Evolutionary conservation across 345 rosid genomes (phyloP), one percentile per base, ranked within the genome.

Genomic region (Boechera divaricarpa): DNA sequence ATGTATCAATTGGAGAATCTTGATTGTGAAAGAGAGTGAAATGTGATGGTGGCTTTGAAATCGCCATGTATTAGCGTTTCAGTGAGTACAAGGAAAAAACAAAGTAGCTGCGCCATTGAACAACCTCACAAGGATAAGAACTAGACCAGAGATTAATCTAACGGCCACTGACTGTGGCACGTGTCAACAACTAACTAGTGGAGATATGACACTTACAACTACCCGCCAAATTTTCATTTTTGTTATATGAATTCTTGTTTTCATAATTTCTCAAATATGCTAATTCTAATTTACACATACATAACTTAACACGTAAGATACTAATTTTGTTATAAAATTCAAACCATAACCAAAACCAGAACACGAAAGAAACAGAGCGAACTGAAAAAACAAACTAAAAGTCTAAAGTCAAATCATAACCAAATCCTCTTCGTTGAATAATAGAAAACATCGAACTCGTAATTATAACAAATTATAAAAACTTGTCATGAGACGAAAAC

Each of bases 21-120:
- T 41, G 67, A 59, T 58, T 57, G 38, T 32, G 3, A 10, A 65
- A 52, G 12, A 32, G 28, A 38, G 18, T 66, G 15, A 59, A 41
- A 49, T 66, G 56, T 53, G 29, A 55, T 32, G 61, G 72, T 71
- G 77, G 61, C 68, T 71, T 71, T 49, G 67, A 77, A 15, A 77
- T 16, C 3, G 81, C 67, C 81, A 71, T 77, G 45, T 26, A 55
- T 48, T 10, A 1, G 29, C 15, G 49, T 58, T 77, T 77, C 67
- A 70, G 56, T 44, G 44, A 77, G 21, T 58, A 66, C 35, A 71
- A 18, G 33, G 13, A 58, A 44, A 6, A 44, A 16, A 16, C 16
- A 18, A 36, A 35, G 42, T 33, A 59, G 44, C 45, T 36, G 29
- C 47, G 32, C 66, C 67, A 62, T 42, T 42, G 67, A 63, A 63